Conservation (phyloP, 768 basidiomycete genomes). For the Mycena alexandri region DNA sequence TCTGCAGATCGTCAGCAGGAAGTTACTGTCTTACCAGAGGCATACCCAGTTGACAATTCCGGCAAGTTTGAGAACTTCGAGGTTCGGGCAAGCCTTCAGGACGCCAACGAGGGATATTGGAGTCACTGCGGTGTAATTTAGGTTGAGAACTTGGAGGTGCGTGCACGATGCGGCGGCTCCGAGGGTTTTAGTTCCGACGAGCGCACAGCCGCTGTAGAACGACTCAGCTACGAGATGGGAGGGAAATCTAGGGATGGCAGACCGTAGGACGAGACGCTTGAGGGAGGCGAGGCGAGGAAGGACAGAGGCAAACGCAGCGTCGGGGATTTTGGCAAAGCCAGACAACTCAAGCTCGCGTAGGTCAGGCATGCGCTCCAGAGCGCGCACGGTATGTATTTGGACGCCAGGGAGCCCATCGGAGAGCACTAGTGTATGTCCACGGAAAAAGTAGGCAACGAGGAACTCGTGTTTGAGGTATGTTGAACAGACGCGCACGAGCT, state of each 20-base stretch:
- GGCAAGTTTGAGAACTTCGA: conserved; percentile 73
- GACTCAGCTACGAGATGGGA: conserved; percentile 28
- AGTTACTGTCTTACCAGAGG: conserved; percentile 9
- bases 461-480: conserved; percentile 65
- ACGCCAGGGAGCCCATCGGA: conserved; percentile 66
- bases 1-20: conserved; percentile 51
- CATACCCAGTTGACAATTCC: conserved; percentile 73
- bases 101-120: conserved; percentile 62
- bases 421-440: conserved; percentile 63
- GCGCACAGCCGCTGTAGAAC: conserved; percentile 66
- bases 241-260: conserved; percentile 29
- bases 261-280: conserved; percentile 68
- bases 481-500: conserved; percentile 64
- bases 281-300: conserved; percentile 59
- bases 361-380: conserved; percentile 53
- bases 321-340: conserved; percentile 65
- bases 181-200: conserved; percentile 64
- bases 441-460: conserved; percentile 72
- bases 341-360: conserved; percentile 64
- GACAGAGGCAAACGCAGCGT: conserved; percentile 64
- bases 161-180: conserved; percentile 57
- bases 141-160: conserved; percentile 61
- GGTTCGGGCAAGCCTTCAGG: conserved; percentile 50
- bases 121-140: conserved; percentile 71
- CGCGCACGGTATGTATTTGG: conserved; percentile 60